A percentile compares a stretch with the other conserved stretches of the same genome.
Conservation (phyloP, 164 flowering plant genomes). For the Vitis riparia region DNA sequence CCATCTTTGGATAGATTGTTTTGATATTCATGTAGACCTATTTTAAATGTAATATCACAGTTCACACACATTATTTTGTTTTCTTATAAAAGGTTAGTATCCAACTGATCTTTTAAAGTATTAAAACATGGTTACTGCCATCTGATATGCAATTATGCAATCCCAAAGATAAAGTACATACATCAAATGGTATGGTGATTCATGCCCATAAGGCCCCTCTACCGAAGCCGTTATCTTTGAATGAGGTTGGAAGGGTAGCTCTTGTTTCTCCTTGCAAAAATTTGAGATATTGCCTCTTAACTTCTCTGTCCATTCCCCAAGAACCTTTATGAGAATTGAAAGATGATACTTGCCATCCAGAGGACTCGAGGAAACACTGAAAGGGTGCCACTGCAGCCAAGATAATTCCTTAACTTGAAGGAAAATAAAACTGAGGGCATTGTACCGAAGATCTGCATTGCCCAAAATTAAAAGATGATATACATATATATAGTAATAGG, state of each 20-base stretch:
- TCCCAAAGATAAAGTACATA: conserved; percentile 25
- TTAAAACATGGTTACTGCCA: neutral
- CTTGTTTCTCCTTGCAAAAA: conserved; percentile 25
- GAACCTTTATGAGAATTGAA: conserved; percentile 81
- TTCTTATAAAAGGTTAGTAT: neutral
- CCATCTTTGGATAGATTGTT: too few relatives aligned
- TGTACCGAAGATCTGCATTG: conserved; percentile 63
- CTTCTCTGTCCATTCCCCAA: conserved; percentile 84
- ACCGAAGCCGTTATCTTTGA: conserved; percentile 63
- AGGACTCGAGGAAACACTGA: conserved; percentile 97
- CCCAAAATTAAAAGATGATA: conserved; percentile 7
- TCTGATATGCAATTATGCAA: neutral
- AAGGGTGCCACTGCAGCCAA: conserved; percentile 95
- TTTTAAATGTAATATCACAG: too few relatives aligned
- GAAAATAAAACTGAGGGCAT: conserved; percentile 84
- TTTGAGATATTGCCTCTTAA: conserved; percentile 42
- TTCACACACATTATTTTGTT: too few relatives aligned
- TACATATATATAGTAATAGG: neutral
- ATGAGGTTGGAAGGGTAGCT: conserved; percentile 22
- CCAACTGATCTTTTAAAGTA: neutral
- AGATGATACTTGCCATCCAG: conserved; percentile 74
- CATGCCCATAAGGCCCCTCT: conserved; percentile 97
- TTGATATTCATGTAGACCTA: too few relatives aligned
- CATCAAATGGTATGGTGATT: conserved; percentile 78
- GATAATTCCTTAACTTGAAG: conserved; percentile 81